Conservation (phyloP, 495 filamentous ascomycete species). For the Acidiella bohemica region DNA sequence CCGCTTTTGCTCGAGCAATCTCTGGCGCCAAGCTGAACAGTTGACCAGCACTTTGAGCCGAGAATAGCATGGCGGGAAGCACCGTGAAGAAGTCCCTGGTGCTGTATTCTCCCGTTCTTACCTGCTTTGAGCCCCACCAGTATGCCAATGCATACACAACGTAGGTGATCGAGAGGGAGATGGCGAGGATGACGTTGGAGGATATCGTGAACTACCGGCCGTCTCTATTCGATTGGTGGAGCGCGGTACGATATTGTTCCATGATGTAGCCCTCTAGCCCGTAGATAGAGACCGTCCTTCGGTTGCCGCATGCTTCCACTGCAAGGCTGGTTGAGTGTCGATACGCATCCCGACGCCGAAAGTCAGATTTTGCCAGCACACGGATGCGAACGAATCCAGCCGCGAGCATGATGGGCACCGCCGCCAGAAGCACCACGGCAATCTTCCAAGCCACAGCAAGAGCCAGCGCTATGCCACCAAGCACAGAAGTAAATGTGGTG, state of each 20-base stretch:
- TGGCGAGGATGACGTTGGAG: conserved; percentile 30
- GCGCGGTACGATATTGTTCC: conserved; percentile 32
- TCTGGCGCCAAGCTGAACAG: conserved; percentile 25
- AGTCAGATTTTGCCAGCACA: conserved; percentile 37
- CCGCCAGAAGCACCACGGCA: conserved; percentile 20
- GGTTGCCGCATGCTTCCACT: conserved; percentile 42
- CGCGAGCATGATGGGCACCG: conserved; percentile 22
- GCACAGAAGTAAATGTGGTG: conserved; percentile 15
- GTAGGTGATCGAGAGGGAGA: conserved; percentile 33
- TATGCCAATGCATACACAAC: conserved; percentile 28
- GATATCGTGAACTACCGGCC: conserved; percentile 27
- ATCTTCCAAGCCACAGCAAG: conserved; percentile 25
- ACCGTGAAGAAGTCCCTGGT: conserved; percentile 24
- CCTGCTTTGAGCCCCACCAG: conserved; percentile 23
- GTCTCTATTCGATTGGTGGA: conserved; percentile 31
- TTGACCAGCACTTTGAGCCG: conserved; percentile 23
- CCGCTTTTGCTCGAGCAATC: conserved; percentile 17
- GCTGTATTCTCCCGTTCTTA: conserved; percentile 20
- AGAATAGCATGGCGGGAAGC: conserved; percentile 24
- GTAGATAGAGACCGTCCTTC: conserved; percentile 44
- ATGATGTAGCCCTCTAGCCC: conserved; percentile 40
- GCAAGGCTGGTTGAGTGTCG: conserved; percentile 41
- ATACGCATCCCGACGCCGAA: conserved; percentile 46
- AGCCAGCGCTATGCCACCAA: conserved; percentile 22
- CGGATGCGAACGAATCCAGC: conserved; percentile 19